Percentiles rank a stretch among this genome's conserved stretches.
Conservation (phyloP, 331 rosid species). For the Quercus tomentella region DNA sequence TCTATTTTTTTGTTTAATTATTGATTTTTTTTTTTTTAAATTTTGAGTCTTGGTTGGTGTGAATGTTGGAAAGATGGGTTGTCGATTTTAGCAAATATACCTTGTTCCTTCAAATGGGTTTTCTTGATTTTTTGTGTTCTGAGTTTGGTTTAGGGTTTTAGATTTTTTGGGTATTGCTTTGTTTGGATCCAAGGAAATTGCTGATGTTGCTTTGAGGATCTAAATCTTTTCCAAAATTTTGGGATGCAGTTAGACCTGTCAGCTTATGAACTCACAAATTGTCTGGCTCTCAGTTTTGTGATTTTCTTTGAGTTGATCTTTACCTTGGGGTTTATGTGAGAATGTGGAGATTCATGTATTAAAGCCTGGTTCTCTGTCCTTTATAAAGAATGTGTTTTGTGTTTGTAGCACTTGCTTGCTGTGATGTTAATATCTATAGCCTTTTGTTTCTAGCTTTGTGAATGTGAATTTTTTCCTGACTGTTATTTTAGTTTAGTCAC, state of each 20-base stretch:
- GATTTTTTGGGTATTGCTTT: constrained; percentile 32
- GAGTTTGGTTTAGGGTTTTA: constrained; percentile 50
- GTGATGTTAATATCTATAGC: background rate
- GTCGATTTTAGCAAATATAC: constrained; percentile 9
- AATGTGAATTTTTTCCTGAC: background rate
- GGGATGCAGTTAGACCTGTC: background rate
- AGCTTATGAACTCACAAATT: background rate
- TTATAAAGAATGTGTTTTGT: background rate
- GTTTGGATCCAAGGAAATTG: constrained; percentile 29
- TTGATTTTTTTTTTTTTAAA: background rate
- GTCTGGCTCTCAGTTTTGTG: background rate
- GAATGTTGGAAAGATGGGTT: background rate
- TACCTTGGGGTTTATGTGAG: background rate
- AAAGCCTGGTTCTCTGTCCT: background rate
- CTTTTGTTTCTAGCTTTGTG: background rate
- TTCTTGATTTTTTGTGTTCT: constrained; percentile 6
- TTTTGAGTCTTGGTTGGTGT: background rate
- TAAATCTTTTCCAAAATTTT: background rate
- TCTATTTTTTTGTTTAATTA: background rate
- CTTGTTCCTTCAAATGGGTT: constrained; percentile 10
- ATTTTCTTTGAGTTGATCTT: background rate
- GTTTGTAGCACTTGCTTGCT: background rate
- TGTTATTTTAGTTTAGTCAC: background rate
- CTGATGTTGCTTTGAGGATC: constrained; percentile 9
- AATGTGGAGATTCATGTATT: background rate